These are phyloP conservation scores for Haplosporangium gracile DNA, from an alignment of 192 early-diverging fungal species.

Conservation along the genomic window DNA sequence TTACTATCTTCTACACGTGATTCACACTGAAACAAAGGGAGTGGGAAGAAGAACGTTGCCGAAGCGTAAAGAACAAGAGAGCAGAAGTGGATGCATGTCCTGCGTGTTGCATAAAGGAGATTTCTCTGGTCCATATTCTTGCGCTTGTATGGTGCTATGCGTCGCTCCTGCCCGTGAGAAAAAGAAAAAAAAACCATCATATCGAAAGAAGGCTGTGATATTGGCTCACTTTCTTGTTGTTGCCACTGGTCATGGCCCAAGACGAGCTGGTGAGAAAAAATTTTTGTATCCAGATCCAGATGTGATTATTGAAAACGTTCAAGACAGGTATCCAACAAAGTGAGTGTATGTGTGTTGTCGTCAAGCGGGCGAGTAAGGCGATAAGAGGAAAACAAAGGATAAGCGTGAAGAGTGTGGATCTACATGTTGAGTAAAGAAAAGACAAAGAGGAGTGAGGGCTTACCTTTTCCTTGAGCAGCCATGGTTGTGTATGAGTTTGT, in stretches of 20 bases:
- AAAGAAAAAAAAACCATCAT: neutral
- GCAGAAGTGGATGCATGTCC: neutral
- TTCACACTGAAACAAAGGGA: neutral
- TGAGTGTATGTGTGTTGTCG: too few relatives aligned
- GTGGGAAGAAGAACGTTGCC: neutral
- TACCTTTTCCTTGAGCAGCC: constrained; percentile 33
- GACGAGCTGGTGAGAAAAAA: too few relatives aligned
- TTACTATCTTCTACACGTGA: neutral
- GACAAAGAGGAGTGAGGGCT: neutral
- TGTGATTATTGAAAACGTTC: too few relatives aligned
- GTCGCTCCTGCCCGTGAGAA: neutral
- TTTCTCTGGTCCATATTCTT: neutral
- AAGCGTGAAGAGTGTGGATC: neutral
- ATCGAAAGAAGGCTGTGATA: too few relatives aligned
- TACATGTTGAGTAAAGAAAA: neutral
- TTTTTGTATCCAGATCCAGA: too few relatives aligned
- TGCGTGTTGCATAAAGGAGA: constrained; percentile 9
- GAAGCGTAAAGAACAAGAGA: neutral
- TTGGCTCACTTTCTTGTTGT: too few relatives aligned
- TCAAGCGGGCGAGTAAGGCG: too few relatives aligned
- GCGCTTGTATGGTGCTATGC: neutral
- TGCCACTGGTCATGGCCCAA: too few relatives aligned
- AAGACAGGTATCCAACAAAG: too few relatives aligned
- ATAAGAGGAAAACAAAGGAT: neutral
- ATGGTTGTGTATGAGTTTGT: neutral